phyloP scores from a whole-genome alignment of 2,329 filamentous ascomycete species.

The Monosporascus sp. region DNA sequence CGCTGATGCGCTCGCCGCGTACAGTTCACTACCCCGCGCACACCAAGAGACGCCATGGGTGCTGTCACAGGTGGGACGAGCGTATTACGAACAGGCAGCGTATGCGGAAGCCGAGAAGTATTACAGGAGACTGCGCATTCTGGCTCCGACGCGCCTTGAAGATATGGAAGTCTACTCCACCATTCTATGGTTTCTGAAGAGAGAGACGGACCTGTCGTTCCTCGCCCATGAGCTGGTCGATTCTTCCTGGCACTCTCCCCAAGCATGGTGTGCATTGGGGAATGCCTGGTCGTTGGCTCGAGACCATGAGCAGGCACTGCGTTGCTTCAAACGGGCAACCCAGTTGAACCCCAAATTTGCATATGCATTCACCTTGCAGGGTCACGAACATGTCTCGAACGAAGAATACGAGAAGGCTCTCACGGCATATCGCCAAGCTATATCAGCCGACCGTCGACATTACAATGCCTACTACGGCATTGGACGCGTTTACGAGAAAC shows the following conservation, averaged over 20 bases:
- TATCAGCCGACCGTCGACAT: constrained; percentile 80
- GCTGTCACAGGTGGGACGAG: constrained; percentile 81
- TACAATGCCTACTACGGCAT: constrained; percentile 99
- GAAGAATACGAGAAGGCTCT: constrained; percentile 97
- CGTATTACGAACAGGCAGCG: constrained; percentile 83
- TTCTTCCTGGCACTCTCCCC: constrained; percentile 78
- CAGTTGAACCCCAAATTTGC: constrained; percentile 87
- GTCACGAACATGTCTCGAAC: constrained; percentile 91
- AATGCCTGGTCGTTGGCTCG: constrained; percentile 91
- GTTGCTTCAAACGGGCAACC: constrained; percentile 90
- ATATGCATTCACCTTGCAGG: constrained; percentile 92
- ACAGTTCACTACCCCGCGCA: constrained; percentile 61
- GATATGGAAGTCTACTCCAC: constrained; percentile 99
- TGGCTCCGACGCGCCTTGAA: constrained; percentile 77
- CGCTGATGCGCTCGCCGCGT: constrained; percentile 68
- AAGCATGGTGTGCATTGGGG: constrained; percentile 93
- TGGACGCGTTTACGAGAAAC: constrained; percentile 76
- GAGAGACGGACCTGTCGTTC: constrained; percentile 86
- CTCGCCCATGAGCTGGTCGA: constrained; percentile 88
- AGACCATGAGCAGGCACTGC: constrained; percentile 90
- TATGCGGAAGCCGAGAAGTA: constrained; percentile 84
- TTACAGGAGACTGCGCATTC: constrained; percentile 72
- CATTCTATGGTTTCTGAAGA: constrained; percentile 96
- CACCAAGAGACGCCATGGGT: constrained; percentile 95
- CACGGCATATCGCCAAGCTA: constrained; percentile 77